Evolutionary conservation across 768 basidiomycete genomes (phyloP).

Genomic region (Ramaria sp.): DNA sequence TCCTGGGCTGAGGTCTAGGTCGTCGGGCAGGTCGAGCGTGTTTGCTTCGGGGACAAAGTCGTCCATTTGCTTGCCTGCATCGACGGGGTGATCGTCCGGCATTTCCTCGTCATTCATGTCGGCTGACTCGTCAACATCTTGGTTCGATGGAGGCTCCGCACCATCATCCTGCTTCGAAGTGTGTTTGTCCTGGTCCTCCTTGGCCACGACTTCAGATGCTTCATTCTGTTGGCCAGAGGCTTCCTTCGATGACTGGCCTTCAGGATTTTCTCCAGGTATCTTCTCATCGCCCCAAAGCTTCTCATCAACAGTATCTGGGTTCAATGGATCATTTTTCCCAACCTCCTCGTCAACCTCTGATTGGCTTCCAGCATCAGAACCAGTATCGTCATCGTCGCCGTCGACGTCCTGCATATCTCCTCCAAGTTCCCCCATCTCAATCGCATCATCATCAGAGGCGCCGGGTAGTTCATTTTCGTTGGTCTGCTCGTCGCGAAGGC

Average conservation of each 20-base stretch:
- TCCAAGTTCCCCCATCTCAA: constrained; percentile 85
- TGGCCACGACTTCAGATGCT: constrained; percentile 66
- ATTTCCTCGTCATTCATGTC: constrained; percentile 18
- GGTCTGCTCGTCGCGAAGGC: constrained; percentile 59
- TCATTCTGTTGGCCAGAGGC: constrained; percentile 39
- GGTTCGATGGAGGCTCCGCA: constrained; percentile 18
- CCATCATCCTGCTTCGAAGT: constrained; percentile 21
- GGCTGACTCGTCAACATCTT: constrained; percentile 14
- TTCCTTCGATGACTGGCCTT: constrained; percentile 53
- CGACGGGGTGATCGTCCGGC: constrained; percentile 21
- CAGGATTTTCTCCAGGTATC: constrained; percentile 41
- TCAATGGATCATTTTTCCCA: constrained; percentile 70
- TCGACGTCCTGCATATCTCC: constrained; percentile 74
- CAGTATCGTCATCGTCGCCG: constrained; percentile 35
- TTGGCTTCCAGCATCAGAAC: constrained; percentile 45
- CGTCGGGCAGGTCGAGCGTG: constrained; percentile 82
- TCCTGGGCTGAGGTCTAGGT: constrained; percentile 52
- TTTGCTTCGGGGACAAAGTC: constrained; percentile 70
- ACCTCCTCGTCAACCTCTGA: constrained; percentile 62
- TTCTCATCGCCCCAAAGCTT: constrained; percentile 92
- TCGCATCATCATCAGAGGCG: constrained; percentile 53
- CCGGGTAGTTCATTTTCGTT: constrained; percentile 26
- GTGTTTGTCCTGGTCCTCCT: constrained; percentile 42
- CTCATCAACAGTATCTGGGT: constrained; percentile 83
- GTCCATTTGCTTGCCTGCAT: constrained; percentile 45